A percentile compares a stretch with the other conserved stretches of the same genome.
These are phyloP conservation scores for Geotrichum fermentans DNA, from an alignment of 1,139 yeast species.

Conservation along the genomic window DNA sequence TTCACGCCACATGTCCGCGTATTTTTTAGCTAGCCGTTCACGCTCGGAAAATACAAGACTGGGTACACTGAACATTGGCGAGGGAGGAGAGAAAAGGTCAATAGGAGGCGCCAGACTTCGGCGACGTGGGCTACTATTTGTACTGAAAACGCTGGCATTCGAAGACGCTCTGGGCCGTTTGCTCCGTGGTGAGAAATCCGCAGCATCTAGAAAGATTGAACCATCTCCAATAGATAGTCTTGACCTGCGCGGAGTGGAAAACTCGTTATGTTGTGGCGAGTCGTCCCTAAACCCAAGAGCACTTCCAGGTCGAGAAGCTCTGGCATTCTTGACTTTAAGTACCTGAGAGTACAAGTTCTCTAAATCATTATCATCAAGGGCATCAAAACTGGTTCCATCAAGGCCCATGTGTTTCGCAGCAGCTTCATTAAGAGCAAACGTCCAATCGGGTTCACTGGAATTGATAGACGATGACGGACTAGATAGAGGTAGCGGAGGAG, in stretches of 20 bases:
- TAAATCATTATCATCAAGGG: slow-evolving; percentile 25
- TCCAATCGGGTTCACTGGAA: slow-evolving; percentile 21
- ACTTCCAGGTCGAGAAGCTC: slow-evolving; percentile 12
- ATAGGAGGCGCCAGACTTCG: not conserved
- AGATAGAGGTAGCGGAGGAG: not conserved
- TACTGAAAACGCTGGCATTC: not conserved
- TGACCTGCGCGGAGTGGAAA: slow-evolving; percentile 10
- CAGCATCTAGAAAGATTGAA: not conserved
- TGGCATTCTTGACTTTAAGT: slow-evolving; percentile 19
- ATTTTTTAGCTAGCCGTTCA: slow-evolving; percentile 21
- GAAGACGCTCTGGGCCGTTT: slow-evolving; percentile 8
- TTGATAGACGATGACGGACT: not conserved
- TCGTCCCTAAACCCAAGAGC: slow-evolving; percentile 2
- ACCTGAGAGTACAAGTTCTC: slow-evolving; percentile 25
- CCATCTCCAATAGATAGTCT: slow-evolving; percentile 9
- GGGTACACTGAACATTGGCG: not conserved
- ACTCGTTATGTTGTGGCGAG: not conserved
- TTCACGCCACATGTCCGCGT: slow-evolving; percentile 21
- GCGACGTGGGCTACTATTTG: not conserved
- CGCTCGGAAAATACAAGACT: slow-evolving; percentile 16
- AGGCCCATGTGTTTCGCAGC: slow-evolving; percentile 20
- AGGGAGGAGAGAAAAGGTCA: not conserved
- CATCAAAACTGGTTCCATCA: slow-evolving; percentile 19
- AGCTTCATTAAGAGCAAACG: slow-evolving; percentile 24
- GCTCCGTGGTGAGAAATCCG: not conserved